Evolutionary conservation across 1,284 basidiomycete species (phyloP), one percentile per base, ranked within the genome.

Genomic region (Ceratobasidium sp.): DNA sequence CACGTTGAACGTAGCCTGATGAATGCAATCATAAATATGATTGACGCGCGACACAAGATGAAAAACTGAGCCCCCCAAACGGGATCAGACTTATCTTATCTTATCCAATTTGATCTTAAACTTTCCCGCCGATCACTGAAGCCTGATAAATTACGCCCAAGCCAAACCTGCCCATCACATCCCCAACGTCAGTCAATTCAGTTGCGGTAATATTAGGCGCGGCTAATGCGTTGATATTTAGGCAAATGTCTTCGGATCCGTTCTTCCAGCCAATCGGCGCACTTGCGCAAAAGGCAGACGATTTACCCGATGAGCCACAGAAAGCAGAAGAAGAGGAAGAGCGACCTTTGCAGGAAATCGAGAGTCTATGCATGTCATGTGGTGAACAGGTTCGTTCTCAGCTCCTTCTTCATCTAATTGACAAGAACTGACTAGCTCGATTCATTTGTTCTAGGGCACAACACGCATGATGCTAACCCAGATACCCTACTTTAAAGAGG

Each of bases 401-500:
- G 50, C 74, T 60, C 72, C 64, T 23, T 59, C 59, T 71, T 72
- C 72, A 81, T 80, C 81, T 67, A 45, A 21, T 1, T 14, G 12
- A 18, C 23, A 14, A 18, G 5, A 18, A 58, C 32, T 58, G 16
- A 58, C 14, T 41, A 12, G 32, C 9, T 14, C 14, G 10, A 18
- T 30, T 1, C 18, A 41, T 55, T 52, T 21, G 32, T 26, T 8
- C 18, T 43, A 97, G 91, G 97, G 97, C 39, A 84, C 85, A n/a
- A 99, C 97, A 0, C 85, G 96, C 59, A 83, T 99, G 79, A 88
- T 99, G 76, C 85, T 99, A 71, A 99, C 97, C 1, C 91, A 91
- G 21, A 99, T 99, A 73, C 97, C 97, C 0, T 99, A 92, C 84
- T 99, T 99, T 84, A 87, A 89, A 72, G 94, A 99, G 81, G 92